Evolutionary conservation across 805 yeast genomes (phyloP), one percentile per base, ranked within the genome.

Genomic region (Cyberlindnera suaveolens): DNA sequence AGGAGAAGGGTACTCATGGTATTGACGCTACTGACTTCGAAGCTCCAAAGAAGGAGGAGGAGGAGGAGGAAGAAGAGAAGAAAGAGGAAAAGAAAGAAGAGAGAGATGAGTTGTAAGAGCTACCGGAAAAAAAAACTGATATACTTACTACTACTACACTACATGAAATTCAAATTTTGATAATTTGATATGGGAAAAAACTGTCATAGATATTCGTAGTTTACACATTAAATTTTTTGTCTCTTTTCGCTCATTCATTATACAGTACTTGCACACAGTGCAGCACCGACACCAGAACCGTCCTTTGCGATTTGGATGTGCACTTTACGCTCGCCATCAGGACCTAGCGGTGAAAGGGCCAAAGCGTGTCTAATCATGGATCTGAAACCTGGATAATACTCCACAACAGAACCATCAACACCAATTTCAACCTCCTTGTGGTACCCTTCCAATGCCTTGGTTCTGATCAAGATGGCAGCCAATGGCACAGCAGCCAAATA

Each of bases 211-310:
- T 23, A 23, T 23, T 23, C 27, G 27, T 23, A 23, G 27, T 23
- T 23, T 23, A 23, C 27, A 23, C 27, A 23, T 23, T 23, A 23
- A 9, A 7, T 20, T 20, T 20, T 17, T 3, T 4, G 8, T 2
- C 8, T 6, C 27, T 23, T 23, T 23, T 23, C 27, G 17, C 15
- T 10, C 23, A 19, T 19, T 39, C 37, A 26, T n/a, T 16, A 20
- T 15, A 33, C 44, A 17, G 50, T 49, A 14, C 46, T 38, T 9
- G 60, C 97, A 68, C 96, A 87, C 48, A 91, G 70, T 2, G 98
- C 98, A 37, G 97, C 98, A 51, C 99, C 99, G 36, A 90, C 96
- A 47, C 96, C 96, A 44, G 95, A 83, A 38, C 98, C 98, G 59
- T 93, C 98, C 63, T 87, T 86, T 27, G 97, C 93, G 52, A 90